Evolutionary conservation across 116 monocot genomes (phyloP), one percentile per base, ranked within the genome.

Genomic region (Papilionanthe hybrid): DNA sequence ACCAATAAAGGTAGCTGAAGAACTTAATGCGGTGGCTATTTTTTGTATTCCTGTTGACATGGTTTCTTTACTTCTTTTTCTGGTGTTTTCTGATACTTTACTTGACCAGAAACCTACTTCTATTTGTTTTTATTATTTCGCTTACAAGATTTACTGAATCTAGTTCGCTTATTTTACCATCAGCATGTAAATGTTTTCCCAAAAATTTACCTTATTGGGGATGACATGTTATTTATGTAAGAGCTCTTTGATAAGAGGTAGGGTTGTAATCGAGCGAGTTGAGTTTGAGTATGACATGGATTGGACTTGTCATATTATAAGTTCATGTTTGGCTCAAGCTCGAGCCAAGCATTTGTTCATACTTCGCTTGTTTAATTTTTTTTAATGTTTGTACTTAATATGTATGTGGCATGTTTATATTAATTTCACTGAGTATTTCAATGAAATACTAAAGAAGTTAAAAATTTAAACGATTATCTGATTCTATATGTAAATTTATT

Each of bases 1-100:
- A 47, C 84, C 84, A 42, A 28, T 43, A 55, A 90, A 86, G 86
- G 91, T 93, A 81, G 77, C 66, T 68, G 12, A 58, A 72, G 18
- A 75, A 44, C 57, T 74, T 81, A 0, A 32, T 5, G 28, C 15
- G 0, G 25, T 69, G 25, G 37, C 5, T 69, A 32, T 69, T 69
- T 69, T 69, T 69, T 45, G 45, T 45, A 7, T 28, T 22, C 30
- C 11, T 69, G 29, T 4, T 68, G 68, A 68, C 12, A 23, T 30
- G 68, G 32, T 68, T 68, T 23, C 5, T 65, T 65, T 25, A 5
- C 69, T 69, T 69, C 69, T 32, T 37, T 69, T 18, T 32, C 37
- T 69, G 69, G 69, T 13, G 69, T n/a, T 32, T 69, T 69, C 25
- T 32, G 5, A 69, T 69, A 18, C 17, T 17, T 15, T 67, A 28